Percentiles rank a stretch among this genome's conserved stretches.
These are phyloP conservation scores for Pythium insidiosum DNA, from an alignment of 352 stramenopile species.

Conservation along the genomic window DNA sequence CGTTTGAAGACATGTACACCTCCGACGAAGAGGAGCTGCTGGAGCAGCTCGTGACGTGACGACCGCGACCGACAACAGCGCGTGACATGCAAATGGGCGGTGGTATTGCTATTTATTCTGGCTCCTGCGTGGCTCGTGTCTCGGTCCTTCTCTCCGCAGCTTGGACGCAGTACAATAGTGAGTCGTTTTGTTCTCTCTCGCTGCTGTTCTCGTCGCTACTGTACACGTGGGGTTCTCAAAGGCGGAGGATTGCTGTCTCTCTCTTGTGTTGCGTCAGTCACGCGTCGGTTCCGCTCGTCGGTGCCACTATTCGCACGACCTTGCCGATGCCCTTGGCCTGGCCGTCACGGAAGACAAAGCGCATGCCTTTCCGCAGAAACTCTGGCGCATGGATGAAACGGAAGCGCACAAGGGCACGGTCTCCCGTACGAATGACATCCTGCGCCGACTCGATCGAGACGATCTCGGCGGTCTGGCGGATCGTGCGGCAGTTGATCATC, in stretches of 20 bases:
- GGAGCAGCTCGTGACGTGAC: constrained; percentile 31
- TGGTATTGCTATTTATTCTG: too few relatives aligned
- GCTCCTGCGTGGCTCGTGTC: too few relatives aligned
- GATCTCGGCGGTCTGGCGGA: constrained; percentile 88
- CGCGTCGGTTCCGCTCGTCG: neutral
- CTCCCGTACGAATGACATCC: constrained; percentile 86
- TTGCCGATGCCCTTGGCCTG: constrained; percentile 96
- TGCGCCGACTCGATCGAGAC: constrained; percentile 76
- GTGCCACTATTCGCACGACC: constrained; percentile 66
- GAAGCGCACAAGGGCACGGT: constrained; percentile 86
- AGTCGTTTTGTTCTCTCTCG: too few relatives aligned
- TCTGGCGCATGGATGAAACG: constrained; percentile 90
- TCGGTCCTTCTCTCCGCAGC: too few relatives aligned
- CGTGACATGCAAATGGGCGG: too few relatives aligned
- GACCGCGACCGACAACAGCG: too few relatives aligned
- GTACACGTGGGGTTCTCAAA: too few relatives aligned
- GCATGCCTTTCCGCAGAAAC: constrained; percentile 94
- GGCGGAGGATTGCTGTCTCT: too few relatives aligned
- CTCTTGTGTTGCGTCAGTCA: too few relatives aligned
- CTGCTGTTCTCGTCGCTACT: too few relatives aligned
- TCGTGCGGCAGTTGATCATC: constrained; percentile 91
- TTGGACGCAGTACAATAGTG: too few relatives aligned
- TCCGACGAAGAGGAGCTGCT: constrained; percentile 69
- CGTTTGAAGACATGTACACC: constrained; percentile 72
- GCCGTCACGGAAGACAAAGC: constrained; percentile 97